These are phyloP conservation scores for Brassica carinata DNA, from an alignment of 345 rosid genomes.

Conservation along the genomic window DNA sequence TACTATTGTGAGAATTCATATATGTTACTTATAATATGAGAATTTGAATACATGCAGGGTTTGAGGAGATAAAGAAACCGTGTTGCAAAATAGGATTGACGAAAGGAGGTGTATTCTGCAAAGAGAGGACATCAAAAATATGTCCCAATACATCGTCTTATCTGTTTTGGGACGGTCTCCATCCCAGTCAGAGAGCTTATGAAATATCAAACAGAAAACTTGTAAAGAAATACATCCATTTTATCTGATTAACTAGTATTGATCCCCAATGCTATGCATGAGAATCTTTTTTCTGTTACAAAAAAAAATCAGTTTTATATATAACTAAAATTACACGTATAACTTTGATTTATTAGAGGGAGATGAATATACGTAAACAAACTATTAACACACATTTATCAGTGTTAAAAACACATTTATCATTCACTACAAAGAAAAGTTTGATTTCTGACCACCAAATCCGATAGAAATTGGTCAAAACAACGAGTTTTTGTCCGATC, in stretches of 20 bases:
- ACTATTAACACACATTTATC: no score
- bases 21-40: not conserved
- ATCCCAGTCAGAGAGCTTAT: conserved; percentile 49
- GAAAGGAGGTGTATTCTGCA: conserved; percentile 33
- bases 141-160: conserved; percentile 33
- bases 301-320: no score
- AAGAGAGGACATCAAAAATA: not conserved
- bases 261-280: no score
- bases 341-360: no score
- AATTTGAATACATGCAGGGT: conserved; percentile 21
- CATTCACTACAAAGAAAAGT: not conserved
- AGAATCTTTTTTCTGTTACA: no score
- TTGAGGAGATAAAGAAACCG: conserved; percentile 31
- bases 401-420: no score
- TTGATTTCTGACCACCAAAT: not conserved
- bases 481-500: not conserved
- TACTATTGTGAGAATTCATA: not conserved
- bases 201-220: conserved; percentile 20
- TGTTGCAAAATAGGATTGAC: conserved; percentile 38
- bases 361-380: no score
- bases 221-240: conserved; percentile 10
- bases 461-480: not conserved
- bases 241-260: conserved; percentile 8
- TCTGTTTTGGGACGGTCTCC: conserved; percentile 41
- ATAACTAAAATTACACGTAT: no score